A percentile compares a stretch with the other conserved stretches of the same genome.
Conservation (phyloP, 2,329 filamentous ascomycete species). For the Trichoderma breve region DNA sequence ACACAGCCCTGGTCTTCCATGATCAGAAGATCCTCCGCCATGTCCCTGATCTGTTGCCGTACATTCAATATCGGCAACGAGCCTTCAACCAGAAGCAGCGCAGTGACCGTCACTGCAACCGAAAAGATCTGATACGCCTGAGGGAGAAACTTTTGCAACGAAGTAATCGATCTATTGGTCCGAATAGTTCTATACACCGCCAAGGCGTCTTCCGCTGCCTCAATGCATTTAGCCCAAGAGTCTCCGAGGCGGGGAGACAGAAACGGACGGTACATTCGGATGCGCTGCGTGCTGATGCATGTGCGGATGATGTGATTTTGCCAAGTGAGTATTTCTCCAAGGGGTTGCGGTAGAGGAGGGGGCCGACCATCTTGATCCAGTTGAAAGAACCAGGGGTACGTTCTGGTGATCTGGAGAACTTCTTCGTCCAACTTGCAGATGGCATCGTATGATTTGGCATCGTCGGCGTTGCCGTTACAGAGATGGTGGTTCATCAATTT, state of each 20-base stretch:
- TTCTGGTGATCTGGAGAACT: constrained; percentile 10
- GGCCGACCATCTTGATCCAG: constrained; percentile 19
- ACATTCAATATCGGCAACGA: constrained; percentile 21
- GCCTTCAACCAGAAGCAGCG: constrained; percentile 21
- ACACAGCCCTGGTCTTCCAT: constrained; percentile 19
- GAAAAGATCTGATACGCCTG: constrained; percentile 23
- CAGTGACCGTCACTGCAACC: constrained; percentile 19
- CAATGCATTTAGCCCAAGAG: constrained; percentile 21
- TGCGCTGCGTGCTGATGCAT: constrained; percentile 24
- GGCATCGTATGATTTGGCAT: constrained; percentile 7
- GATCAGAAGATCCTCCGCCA: constrained; percentile 17
- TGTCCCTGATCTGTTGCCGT: constrained; percentile 17
- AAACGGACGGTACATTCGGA: constrained; percentile 25
- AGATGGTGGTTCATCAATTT: constrained; percentile 20
- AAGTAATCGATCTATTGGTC: constrained; percentile 1
- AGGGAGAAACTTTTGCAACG: constrained; percentile 20
- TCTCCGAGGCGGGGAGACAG: constrained; percentile 11
- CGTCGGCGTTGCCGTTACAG: background rate
- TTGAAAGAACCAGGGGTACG: constrained; percentile 22
- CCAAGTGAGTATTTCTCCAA: constrained; percentile 20
- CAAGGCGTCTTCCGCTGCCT: constrained; percentile 20
- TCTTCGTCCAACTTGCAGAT: constrained; percentile 17
- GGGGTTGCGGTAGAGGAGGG: constrained; percentile 8
- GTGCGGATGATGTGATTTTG: constrained; percentile 24
- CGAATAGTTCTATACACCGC: constrained; percentile 18